phyloP scores from a whole-genome alignment of 2,329 filamentous ascomycete genomes.

The Botrytis galanthina region DNA sequence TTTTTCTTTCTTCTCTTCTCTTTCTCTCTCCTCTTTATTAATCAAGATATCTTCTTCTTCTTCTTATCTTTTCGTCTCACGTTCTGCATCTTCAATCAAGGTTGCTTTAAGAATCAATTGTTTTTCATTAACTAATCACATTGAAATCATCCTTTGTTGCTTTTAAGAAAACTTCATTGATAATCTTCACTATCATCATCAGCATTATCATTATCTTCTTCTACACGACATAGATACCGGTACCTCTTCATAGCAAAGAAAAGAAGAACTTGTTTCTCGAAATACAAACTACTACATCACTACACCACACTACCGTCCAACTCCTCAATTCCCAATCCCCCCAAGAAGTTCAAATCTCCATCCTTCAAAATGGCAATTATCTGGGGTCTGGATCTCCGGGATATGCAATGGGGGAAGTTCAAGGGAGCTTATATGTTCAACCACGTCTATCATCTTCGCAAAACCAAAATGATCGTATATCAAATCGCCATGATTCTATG shows the following conservation, averaged over 20 bases:
- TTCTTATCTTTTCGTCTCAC: neutral
- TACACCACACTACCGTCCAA: neutral
- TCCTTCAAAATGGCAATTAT: slow-evolving; percentile 41
- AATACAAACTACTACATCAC: neutral
- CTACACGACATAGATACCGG: neutral
- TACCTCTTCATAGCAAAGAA: neutral
- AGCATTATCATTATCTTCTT: too few species aligned
- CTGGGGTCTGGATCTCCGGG: slow-evolving; percentile 55
- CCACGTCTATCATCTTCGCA: slow-evolving; percentile 52
- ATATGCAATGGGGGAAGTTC: slow-evolving; percentile 59
- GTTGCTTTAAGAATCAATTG: neutral
- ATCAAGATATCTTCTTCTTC: neutral
- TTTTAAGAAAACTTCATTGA: neutral
- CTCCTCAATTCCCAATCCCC: too few species aligned
- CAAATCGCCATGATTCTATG: slow-evolving; percentile 58
- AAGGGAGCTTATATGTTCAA: slow-evolving; percentile 58
- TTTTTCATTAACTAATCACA: neutral
- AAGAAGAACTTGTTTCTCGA: neutral
- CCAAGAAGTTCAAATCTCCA: too few species aligned
- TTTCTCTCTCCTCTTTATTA: neutral
- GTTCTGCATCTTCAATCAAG: neutral
- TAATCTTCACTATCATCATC: neutral
- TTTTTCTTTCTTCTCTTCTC: neutral
- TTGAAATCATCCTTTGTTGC: neutral
- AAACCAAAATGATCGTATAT: slow-evolving; percentile 59